Evolutionary conservation across 2,329 filamentous ascomycete species (phyloP), one percentile per base, ranked within the genome.

Genomic region (Rosellinia necatrix): DNA sequence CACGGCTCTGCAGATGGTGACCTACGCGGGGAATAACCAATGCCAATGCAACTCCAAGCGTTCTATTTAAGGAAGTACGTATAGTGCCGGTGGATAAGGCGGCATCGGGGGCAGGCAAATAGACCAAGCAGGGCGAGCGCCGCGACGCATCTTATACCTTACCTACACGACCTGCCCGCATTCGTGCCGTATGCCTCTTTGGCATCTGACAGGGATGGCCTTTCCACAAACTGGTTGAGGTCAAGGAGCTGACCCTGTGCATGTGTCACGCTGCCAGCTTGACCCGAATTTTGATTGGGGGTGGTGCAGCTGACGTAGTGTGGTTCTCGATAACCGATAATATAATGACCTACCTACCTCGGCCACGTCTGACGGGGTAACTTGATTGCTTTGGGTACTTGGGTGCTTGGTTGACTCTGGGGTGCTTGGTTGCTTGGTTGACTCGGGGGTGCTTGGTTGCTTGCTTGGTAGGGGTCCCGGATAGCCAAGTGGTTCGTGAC

Each of bases 241-340:
- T 35, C 42, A 49, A 49, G 41, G 30, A 27, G 37, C 30, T 55
- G 55, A 37, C 34, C 43, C 24, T 59, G 49, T 53, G 52, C 37
- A 53, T 42, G 43, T 59, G 52, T 61, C 59, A 61, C 57, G 53
- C 49, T 53, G 29, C 46, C 19, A 25, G 34, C 13, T 34, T 52
- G 49, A 30, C 32, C 47, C 43, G 25, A n/a, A 37, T 19, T 40
- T 19, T 49, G 42, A 49, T 55, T 34, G 35, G 37, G 53, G 59
- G 61, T 61, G 61, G 61, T 62, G 61, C 66, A 68, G 65, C 66
- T 68, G 66, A 68, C 64, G 60, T 64, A 58, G 56, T 64, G 60
- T 64, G 57, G 56, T 49, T 37, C 17, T 47, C 25, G 38, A 57
- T 43, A 49, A 19, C 37, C 37, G 25, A 47, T 48, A 57, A 17